Percentiles rank a stretch among this genome's conserved stretches.
These are phyloP conservation scores for sorghum (Sorghum bicolor) DNA, from an alignment of 176 grass and related monocot genomes.

Conservation along the genomic window Sorghum_bicolor_NCBIv3 NC_012874.2:66922001-66922500, in stretches of 20 bases:
- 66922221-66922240: not conserved
- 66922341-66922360: too few relatives aligned
- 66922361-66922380: too few relatives aligned
- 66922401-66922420: too few relatives aligned
- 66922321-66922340: too few relatives aligned
- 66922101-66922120: not conserved
- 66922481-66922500: too few relatives aligned
- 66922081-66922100: not conserved
- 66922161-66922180: not conserved
- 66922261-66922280: too few relatives aligned
- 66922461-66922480: too few relatives aligned
- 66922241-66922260: not conserved
- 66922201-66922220: not conserved
- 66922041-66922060: conserved; percentile 48
- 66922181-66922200: not conserved
- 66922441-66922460: too few relatives aligned
- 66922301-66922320: too few relatives aligned
- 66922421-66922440: too few relatives aligned
- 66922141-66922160: not conserved
- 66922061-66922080: not conserved
- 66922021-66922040: conserved; percentile 60
- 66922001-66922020: conserved; percentile 64
- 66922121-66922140: not conserved
- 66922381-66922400: too few relatives aligned
- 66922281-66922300: too few relatives aligned